These are phyloP conservation scores for Kwoniella dejecticola DNA, from an alignment of 768 basidiomycete genomes.

Conservation along the genomic window DNA sequence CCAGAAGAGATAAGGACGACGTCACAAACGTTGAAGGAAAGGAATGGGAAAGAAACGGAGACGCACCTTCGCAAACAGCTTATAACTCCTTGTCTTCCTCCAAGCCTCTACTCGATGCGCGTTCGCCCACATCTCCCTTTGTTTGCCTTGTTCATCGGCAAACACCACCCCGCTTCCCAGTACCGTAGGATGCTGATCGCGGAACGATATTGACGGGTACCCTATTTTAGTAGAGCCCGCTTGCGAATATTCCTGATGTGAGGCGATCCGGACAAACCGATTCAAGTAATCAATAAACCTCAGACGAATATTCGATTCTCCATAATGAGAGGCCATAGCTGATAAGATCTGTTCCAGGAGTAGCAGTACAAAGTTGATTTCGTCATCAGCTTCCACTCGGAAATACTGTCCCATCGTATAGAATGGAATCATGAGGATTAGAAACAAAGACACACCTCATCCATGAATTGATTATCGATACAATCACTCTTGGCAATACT, in stretches of 20 bases:
- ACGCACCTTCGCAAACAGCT: conserved; percentile 69
- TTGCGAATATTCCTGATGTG: conserved; percentile 85
- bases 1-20: conserved; percentile 3
- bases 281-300: conserved; percentile 85
- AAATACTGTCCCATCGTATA: too few relatives aligned
- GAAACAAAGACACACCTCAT: conserved; percentile 69
- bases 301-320: conserved; percentile 81
- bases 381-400: background rate
- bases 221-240: conserved; percentile 74
- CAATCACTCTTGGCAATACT: conserved; percentile 60
- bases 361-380: background rate
- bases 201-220: conserved; percentile 64
- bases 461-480: conserved; percentile 83
- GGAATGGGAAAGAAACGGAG: too few relatives aligned
- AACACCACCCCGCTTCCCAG: conserved; percentile 84
- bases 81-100: conserved; percentile 79
- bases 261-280: conserved; percentile 84
- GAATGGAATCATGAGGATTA: too few relatives aligned
- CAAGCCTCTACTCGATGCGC: conserved; percentile 89
- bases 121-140: conserved; percentile 73
- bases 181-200: conserved; percentile 49
- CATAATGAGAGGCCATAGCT: conserved; percentile 88
- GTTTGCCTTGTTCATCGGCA: conserved; percentile 67
- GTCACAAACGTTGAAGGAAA: conserved; percentile 10
- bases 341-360: conserved; percentile 70